Evolutionary conservation across 2,329 filamentous ascomycete genomes (phyloP).

Genomic region (Aaosphaeria pasadenensis): DNA sequence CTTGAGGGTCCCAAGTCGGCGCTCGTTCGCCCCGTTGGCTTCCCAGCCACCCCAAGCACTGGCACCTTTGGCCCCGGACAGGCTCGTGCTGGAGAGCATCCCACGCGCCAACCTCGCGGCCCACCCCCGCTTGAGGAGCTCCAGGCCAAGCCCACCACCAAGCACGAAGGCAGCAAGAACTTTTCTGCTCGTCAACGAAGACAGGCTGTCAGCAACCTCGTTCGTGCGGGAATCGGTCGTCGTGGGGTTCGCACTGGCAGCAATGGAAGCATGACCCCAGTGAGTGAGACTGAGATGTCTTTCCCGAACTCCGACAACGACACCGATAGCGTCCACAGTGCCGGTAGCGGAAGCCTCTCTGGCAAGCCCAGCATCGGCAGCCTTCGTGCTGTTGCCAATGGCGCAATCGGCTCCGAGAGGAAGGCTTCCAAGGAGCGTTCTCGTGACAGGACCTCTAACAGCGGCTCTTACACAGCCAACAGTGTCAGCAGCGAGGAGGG

Average conservation of each 20-base stretch:
- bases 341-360: slow-evolving; percentile 78
- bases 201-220: slow-evolving; percentile 85
- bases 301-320: slow-evolving; percentile 70
- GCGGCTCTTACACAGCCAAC: slow-evolving; percentile 54
- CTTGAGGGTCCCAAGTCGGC: slow-evolving; percentile 71
- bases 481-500: slow-evolving; percentile 65
- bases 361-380: slow-evolving; percentile 72
- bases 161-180: slow-evolving; percentile 94
- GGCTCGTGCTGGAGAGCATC: slow-evolving; percentile 89
- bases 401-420: slow-evolving; percentile 84
- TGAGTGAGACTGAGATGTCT: slow-evolving; percentile 73
- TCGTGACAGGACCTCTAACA: slow-evolving; percentile 27
- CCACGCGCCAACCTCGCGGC: slow-evolving; percentile 85
- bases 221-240: slow-evolving; percentile 83
- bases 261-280: slow-evolving; percentile 78
- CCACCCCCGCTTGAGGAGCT: slow-evolving; percentile 92
- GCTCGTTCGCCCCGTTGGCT: slow-evolving; percentile 50
- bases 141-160: slow-evolving; percentile 82
- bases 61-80: slow-evolving; percentile 92
- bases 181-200: slow-evolving; percentile 91
- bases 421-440: slow-evolving; percentile 52
- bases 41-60: slow-evolving; percentile 76
- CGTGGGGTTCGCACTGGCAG: slow-evolving; percentile 66
- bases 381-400: slow-evolving; percentile 73
- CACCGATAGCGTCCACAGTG: slow-evolving; percentile 44